A percentile compares a stretch with the other conserved stretches of the same genome.
phyloP scores from a whole-genome alignment of 345 rosid genomes.

The Iberis pinnata region DNA sequence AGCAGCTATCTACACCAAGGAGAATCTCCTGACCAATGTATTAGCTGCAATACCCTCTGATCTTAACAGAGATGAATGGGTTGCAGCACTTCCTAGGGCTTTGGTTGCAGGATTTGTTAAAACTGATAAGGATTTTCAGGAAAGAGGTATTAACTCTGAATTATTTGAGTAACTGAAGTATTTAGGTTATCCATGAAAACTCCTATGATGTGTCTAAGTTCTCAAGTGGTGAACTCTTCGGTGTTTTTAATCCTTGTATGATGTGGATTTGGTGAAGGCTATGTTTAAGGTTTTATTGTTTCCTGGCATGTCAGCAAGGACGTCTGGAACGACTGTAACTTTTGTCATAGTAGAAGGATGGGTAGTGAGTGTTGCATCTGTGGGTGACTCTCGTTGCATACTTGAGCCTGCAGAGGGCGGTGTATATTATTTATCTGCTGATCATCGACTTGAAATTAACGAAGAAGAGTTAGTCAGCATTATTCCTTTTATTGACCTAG shows the following conservation, averaged over 20 bases:
- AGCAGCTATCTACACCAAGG: slow-evolving; percentile 93
- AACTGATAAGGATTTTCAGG: slow-evolving; percentile 95
- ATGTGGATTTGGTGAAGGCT: slow-evolving; percentile 15
- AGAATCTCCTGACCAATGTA: slow-evolving; percentile 76
- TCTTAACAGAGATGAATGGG: slow-evolving; percentile 90
- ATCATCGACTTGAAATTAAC: slow-evolving; percentile 92
- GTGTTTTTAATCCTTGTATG: neutral
- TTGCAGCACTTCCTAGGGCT: slow-evolving; percentile 90
- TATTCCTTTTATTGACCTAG: neutral
- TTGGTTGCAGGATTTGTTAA: slow-evolving; percentile 97
- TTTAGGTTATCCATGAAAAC: neutral
- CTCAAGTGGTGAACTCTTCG: neutral
- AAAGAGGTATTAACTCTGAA: slow-evolving; percentile 42
- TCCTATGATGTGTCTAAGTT: neutral
- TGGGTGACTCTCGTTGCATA: slow-evolving; percentile 96
- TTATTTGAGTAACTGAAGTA: neutral
- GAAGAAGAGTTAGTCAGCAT: slow-evolving; percentile 73
- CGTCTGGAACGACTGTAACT: slow-evolving; percentile 92
- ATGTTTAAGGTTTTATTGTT: slow-evolving; percentile 20
- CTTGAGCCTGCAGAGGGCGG: slow-evolving; percentile 95
- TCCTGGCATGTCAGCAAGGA: slow-evolving; percentile 50
- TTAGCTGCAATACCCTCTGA: slow-evolving; percentile 75
- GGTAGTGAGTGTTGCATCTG: slow-evolving; percentile 93
- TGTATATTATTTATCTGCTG: slow-evolving; percentile 82
- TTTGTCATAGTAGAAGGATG: slow-evolving; percentile 89